Evolutionary conservation across 2,329 filamentous ascomycete genomes (phyloP).

Genomic region (Calonectria fujianensis): DNA sequence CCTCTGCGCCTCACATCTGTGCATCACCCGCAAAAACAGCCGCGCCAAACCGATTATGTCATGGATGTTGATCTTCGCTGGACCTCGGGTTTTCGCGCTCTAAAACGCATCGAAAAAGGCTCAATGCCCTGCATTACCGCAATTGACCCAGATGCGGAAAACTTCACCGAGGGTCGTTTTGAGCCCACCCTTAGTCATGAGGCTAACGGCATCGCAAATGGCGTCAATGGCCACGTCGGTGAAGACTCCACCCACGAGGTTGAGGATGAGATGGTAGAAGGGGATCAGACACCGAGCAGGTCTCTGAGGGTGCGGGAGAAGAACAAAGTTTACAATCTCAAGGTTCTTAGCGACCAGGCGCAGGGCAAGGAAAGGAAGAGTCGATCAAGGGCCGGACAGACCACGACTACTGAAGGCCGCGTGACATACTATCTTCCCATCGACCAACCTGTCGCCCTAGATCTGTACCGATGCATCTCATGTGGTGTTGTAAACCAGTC

Average conservation of each 20-base stretch:
- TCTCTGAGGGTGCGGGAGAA: slow-evolving; percentile 68
- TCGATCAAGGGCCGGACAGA: slow-evolving; percentile 53
- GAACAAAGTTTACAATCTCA: slow-evolving; percentile 76
- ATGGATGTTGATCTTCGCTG: slow-evolving; percentile 71
- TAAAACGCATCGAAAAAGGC: slow-evolving; percentile 61
- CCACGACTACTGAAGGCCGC: slow-evolving; percentile 61
- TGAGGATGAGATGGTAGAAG: slow-evolving; percentile 66
- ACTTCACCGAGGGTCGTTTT: slow-evolving; percentile 51
- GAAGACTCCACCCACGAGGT: slow-evolving; percentile 62
- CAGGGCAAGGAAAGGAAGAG: slow-evolving; percentile 71
- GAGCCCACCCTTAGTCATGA: slow-evolving; percentile 49
- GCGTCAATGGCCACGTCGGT: slow-evolving; percentile 43
- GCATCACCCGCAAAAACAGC: slow-evolving; percentile 50
- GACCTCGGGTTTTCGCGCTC: slow-evolving; percentile 63
- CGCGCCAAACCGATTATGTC: slow-evolving; percentile 64
- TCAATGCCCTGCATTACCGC: slow-evolving; percentile 67
- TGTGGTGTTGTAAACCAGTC: slow-evolving; percentile 70
- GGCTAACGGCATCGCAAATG: slow-evolving; percentile 44
- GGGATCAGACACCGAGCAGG: slow-evolving; percentile 71
- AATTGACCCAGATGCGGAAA: slow-evolving; percentile 59
- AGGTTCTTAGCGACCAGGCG: slow-evolving; percentile 74
- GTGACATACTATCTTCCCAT: slow-evolving; percentile 68
- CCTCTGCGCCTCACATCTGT: slow-evolving; percentile 56
- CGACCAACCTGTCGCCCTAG: slow-evolving; percentile 67
- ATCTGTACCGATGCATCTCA: slow-evolving; percentile 70